Conservation (phyloP, 2,329 filamentous ascomycete species). For the Venturia nashicola region DNA sequence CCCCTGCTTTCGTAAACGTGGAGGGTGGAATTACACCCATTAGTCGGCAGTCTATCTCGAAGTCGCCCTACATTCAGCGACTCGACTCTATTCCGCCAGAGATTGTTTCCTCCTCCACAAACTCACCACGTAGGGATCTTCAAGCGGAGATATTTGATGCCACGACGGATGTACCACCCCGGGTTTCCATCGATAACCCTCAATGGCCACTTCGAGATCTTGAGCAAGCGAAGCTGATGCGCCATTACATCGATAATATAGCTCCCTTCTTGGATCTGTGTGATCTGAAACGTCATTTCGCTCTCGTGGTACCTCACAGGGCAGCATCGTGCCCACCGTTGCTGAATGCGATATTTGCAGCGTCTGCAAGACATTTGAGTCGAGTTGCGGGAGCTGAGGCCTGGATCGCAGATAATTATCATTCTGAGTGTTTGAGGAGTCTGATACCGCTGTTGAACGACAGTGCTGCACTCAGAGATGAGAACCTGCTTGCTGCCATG, state of each 20-base stretch:
- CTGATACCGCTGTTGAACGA: slow-evolving; percentile 36
- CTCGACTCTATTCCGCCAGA: background rate
- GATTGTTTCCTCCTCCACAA: background rate
- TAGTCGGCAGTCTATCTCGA: background rate
- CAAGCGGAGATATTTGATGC: background rate
- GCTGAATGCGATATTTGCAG: slow-evolving; percentile 44
- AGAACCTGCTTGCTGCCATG: slow-evolving; percentile 41
- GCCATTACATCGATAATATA: slow-evolving; percentile 20
- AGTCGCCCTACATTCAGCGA: background rate
- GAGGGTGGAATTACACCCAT: background rate
- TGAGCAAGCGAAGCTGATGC: slow-evolving; percentile 20
- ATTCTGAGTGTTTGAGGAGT: slow-evolving; percentile 40
- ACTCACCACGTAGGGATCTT: too few relatives aligned
- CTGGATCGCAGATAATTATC: slow-evolving; percentile 39
- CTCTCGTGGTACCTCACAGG: slow-evolving; percentile 39
- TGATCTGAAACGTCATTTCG: slow-evolving; percentile 35
- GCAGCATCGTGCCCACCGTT: slow-evolving; percentile 40
- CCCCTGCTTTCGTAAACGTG: background rate
- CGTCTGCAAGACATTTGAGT: slow-evolving; percentile 43
- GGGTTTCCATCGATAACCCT: background rate
- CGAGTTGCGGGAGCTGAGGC: slow-evolving; percentile 36
- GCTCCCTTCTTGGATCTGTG: slow-evolving; percentile 20
- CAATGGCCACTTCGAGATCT: slow-evolving; percentile 18
- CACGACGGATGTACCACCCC: background rate
- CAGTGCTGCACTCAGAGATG: slow-evolving; percentile 30